Conservation (phyloP, 352 stramenopile genomes). For the Phytophthora hybrid region DNA sequence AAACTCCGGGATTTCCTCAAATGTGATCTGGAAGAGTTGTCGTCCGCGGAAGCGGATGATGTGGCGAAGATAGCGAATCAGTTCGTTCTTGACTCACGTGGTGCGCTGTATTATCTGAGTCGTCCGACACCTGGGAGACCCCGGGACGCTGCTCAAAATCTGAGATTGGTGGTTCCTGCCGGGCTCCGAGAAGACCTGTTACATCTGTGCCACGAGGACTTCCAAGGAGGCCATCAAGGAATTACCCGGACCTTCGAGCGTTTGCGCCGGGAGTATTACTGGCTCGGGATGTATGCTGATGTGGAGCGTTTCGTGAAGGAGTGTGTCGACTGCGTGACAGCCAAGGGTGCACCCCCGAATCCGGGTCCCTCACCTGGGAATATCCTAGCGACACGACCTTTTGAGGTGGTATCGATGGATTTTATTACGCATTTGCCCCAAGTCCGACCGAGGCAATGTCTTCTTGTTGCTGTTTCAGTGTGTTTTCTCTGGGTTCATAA, state of each 20-base stretch:
- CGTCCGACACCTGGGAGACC: not conserved
- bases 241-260: not conserved
- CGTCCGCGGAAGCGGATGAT: not conserved
- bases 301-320: not conserved
- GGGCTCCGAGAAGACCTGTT: not conserved
- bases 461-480: no score
- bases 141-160: not conserved
- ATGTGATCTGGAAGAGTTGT: not conserved
- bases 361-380: slow-evolving; percentile 14
- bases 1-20: not conserved
- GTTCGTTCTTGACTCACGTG: not conserved
- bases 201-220: not conserved
- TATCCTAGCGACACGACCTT: slow-evolving; percentile 1
- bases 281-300: not conserved
- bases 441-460: not conserved
- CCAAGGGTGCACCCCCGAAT: slow-evolving; percentile 6
- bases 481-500: no score
- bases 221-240: not conserved
- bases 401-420: slow-evolving; percentile 26
- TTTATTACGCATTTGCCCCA: slow-evolving; percentile 20
- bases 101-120: not conserved
- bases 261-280: not conserved
- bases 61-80: not conserved
- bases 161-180: not conserved
- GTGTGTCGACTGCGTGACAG: not conserved